A percentile compares a stretch with the other conserved stretches of the same genome.
Conservation (phyloP, 352 stramenopile species). For the Phytopythium delawarense region DNA sequence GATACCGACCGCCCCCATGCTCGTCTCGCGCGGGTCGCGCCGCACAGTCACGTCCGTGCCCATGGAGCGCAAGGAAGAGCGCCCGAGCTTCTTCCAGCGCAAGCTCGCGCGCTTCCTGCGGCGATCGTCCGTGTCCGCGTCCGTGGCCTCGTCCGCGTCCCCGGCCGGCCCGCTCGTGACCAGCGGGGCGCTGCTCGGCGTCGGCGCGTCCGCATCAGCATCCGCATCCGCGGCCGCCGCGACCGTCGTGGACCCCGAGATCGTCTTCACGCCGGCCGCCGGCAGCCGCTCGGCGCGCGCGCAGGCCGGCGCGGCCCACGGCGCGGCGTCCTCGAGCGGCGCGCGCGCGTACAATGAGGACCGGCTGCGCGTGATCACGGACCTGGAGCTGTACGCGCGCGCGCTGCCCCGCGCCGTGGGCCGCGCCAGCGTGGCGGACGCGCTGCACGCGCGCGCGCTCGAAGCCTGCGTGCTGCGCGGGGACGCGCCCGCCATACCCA, state of each 20-base stretch:
- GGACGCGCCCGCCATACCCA: constrained; percentile 30
- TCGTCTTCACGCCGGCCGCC: constrained; percentile 30
- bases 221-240: not conserved
- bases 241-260: constrained; percentile 37
- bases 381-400: constrained; percentile 56
- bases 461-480: constrained; percentile 42
- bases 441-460: constrained; percentile 30
- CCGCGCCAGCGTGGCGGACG: constrained; percentile 16
- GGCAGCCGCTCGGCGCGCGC: not conserved
- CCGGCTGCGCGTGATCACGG: constrained; percentile 62
- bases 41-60: constrained; percentile 19
- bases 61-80: constrained; percentile 25
- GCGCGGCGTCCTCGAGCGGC: constrained; percentile 38
- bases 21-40: constrained; percentile 17
- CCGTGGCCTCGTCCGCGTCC: not conserved
- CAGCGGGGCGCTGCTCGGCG: constrained; percentile 4
- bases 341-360: constrained; percentile 59
- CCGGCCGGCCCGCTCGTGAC: constrained; percentile 10
- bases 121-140: constrained; percentile 31
- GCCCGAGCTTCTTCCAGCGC: constrained; percentile 43
- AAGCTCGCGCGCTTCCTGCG: constrained; percentile 44
- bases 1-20: constrained; percentile 10
- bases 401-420: constrained; percentile 36
- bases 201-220: not conserved
- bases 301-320: constrained; percentile 7